Percentiles rank a stretch among this genome's conserved stretches.
These are phyloP conservation scores for Aspergillus caelatus DNA, from an alignment of 2,329 filamentous ascomycete species.

Conservation along the genomic window DNA sequence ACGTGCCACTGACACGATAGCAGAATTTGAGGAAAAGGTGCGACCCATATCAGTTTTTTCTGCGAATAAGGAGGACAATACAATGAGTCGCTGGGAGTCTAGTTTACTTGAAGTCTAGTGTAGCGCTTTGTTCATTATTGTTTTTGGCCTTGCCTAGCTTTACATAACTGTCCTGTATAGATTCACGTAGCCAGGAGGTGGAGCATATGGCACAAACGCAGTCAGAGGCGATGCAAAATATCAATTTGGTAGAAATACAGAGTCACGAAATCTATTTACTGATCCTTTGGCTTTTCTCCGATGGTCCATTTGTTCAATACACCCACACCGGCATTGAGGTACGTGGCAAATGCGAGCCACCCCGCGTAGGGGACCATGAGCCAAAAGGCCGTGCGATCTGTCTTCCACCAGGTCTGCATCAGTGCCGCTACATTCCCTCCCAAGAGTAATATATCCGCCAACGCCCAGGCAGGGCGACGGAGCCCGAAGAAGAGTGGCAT, in stretches of 20 bases:
- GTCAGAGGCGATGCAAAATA: background rate
- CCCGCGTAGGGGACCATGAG: constrained; percentile 78
- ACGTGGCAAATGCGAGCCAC: constrained; percentile 87
- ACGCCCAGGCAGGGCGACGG: constrained; percentile 72
- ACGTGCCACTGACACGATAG: background rate
- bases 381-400: constrained; percentile 74
- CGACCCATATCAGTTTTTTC: background rate
- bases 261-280: background rate
- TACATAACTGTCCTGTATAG: background rate
- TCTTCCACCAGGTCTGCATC: constrained; percentile 72
- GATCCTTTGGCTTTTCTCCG: constrained; percentile 16
- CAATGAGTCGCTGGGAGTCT: background rate
- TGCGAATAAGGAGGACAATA: background rate
- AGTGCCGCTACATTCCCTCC: constrained; percentile 73
- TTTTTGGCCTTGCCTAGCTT: background rate
- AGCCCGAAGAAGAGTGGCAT: constrained; percentile 91
- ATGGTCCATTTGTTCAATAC: constrained; percentile 68
- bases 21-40: background rate
- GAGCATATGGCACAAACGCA: background rate
- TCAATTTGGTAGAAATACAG: background rate
- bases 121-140: background rate
- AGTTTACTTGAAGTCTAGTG: background rate
- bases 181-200: background rate
- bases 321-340: constrained; percentile 72
- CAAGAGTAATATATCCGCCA: constrained; percentile 73